Evolutionary conservation across 768 basidiomycete species (phyloP), one percentile per base, ranked within the genome.

Genomic region (Fibroporia radiculosa): DNA sequence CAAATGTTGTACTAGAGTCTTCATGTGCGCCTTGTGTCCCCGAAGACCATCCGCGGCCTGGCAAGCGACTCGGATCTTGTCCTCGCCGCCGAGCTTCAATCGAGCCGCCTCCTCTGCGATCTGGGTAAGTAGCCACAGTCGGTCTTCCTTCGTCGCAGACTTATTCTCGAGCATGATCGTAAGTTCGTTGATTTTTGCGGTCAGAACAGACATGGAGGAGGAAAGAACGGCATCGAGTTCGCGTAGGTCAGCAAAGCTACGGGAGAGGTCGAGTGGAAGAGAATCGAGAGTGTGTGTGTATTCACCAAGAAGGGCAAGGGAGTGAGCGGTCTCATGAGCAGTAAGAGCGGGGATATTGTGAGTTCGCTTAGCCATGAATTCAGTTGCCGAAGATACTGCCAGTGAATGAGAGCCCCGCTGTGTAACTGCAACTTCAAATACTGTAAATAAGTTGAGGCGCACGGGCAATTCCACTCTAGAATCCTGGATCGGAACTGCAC

Each of bases 211-310:
- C 65, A 95, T 85, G 50, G 90, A 90, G 34, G 86, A 72, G 54
- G 92, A 93, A 54, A 99, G 78, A 48, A 99, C 96, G 46, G 95
- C 96, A 64, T 98, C 96, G 66, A 99, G 87, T 68, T 99, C 96
- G 52, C 93, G 88, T 43, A 99, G 80, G 73, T 99, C 96, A 10
- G 86, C 89, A 63, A 96, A 89, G 65, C 82, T 84, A 64, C 90
- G 82, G 11, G 95, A 95, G 64, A 99, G 82, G 66, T 96, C 92
- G 51, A 87, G 75, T 47, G 95, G 95, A 45, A 98, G 78, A 18
- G 92, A 77, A 69, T 96, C 93, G 63, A 98, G 84, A 22, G 85
- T 82, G 64, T 98, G 92, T 13, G 82, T 82, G 69, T 90, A 92
- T 62, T 93, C 89, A 46, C 77, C 71, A 55, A 92, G 78, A 48